phyloP scores from a whole-genome alignment of 1,284 basidiomycete genomes.

The Phlebopus sp. region DNA sequence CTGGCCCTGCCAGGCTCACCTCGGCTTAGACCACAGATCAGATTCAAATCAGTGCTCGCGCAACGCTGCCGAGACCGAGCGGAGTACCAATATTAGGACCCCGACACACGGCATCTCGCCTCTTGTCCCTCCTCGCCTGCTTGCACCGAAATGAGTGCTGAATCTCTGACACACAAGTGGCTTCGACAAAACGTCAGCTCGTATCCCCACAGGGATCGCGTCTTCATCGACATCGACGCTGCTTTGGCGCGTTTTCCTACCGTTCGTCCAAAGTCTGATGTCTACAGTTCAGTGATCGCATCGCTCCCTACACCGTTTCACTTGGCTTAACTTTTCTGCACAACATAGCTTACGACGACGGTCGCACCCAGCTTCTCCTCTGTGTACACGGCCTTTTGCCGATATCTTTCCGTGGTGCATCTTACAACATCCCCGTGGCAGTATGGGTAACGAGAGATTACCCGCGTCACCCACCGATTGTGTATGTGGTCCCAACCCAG shows the following conservation, averaged over 20 bases:
- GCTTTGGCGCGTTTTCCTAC: conserved; percentile 60
- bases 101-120: conserved; percentile 1
- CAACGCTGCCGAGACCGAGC: conserved; percentile 1
- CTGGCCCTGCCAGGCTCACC: no score
- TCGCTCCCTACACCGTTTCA: conserved; percentile 1
- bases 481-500: conserved; percentile 92
- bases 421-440: conserved; percentile 94
- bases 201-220: conserved; percentile 60
- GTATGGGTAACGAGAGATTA: conserved; percentile 87
- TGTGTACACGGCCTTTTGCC: conserved; percentile 90
- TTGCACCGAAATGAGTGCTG: conserved; percentile 17
- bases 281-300: conserved; percentile 70
- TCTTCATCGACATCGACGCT: conserved; percentile 63
- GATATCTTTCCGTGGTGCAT: conserved; percentile 71
- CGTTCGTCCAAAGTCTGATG: conserved; percentile 86
- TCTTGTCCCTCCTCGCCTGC: background rate
- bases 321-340: background rate
- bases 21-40: no score
- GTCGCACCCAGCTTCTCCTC: conserved; percentile 86
- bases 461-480: conserved; percentile 78
- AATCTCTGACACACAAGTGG: conserved; percentile 60
- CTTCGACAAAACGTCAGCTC: conserved; percentile 65
- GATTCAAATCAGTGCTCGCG: background rate
- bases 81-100: background rate
- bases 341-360: conserved; percentile 84